Evolutionary conservation across 768 basidiomycete species (phyloP), one percentile per base, ranked within the genome.

Genomic region (Phylloporus arenicola): DNA sequence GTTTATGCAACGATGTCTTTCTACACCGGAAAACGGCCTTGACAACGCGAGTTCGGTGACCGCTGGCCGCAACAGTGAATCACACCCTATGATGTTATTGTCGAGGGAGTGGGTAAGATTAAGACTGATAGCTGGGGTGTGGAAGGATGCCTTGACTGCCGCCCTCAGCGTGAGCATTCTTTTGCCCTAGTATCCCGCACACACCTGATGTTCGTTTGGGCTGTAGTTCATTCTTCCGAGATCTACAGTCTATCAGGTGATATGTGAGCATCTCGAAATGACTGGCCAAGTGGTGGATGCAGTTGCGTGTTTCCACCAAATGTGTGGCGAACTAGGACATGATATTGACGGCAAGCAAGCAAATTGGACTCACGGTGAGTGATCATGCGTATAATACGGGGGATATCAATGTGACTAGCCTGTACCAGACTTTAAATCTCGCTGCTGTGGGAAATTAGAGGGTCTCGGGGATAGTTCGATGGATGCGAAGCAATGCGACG

Each of bases 61-160:
- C 22, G 16, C 41, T 52, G 16, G 17, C 49, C 22, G 35, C 13
- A 22, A 46, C 11, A 22, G 22, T 9, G 37, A 3, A 19, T n/a
- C 20, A 11, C 38, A 11, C 20, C 20, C 12, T 22, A 22, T 19
- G 10, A 6, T 14, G 17, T 11, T 14, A 14, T 34, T 40, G 5
- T 40, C 19, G 38, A 22, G 27, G 22, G 12, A 13, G 38, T 58
- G 57, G 57, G 30, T 35, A 6, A 52, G 39, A 22, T 10, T 44
- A 12, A 48, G 11, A 25, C 17, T 59, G 27, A 11, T 7, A 0
- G 12, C n/a, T 22, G 12, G 27, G 3, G 24, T 46, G 8, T 58
- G 57, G 57, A 27, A 48, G 14, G 46, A 37, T 13, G 50, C 47
- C 20, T 20, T 57, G 37, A 9, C 3, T 31, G 17, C 27, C 3